phyloP scores from a whole-genome alignment of 78 protist species.

The Chrysochromulina parva region DNA sequence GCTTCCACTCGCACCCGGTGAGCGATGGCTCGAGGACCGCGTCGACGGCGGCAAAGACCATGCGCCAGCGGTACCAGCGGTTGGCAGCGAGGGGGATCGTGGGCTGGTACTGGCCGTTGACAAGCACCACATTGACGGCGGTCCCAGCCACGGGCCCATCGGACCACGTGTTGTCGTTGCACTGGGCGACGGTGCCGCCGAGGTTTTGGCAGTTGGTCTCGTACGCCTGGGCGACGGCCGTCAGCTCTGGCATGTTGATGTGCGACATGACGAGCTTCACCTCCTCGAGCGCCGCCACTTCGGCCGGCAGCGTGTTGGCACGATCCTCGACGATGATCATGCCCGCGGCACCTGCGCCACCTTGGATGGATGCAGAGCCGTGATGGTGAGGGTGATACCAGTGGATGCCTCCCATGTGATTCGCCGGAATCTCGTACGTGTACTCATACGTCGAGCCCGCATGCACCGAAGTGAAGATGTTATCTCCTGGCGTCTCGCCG shows the following conservation, averaged over 20 bases:
- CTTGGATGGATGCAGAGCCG: not conserved
- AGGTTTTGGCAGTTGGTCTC: not conserved
- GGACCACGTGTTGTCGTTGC: not conserved
- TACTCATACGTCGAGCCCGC: not conserved
- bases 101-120: not conserved
- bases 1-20: not conserved
- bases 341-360: conserved; percentile 2
- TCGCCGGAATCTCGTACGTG: not conserved
- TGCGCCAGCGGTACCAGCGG: not conserved
- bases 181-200: not conserved
- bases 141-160: not conserved
- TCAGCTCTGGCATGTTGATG: not conserved
- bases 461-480: not conserved
- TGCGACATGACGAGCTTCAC: not conserved
- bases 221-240: not conserved
- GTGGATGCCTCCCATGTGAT: not conserved
- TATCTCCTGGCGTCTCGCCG: not conserved
- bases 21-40: not conserved
- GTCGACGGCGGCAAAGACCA: not conserved
- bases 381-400: conserved; percentile 6
- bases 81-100: not conserved
- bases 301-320: not conserved
- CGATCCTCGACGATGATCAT: conserved; percentile 7
- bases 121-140: not conserved
- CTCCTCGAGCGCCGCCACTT: not conserved